Evolutionary conservation across 768 basidiomycete species (phyloP), one percentile per base, ranked within the genome.

Genomic region (Hydnum rufescens): DNA sequence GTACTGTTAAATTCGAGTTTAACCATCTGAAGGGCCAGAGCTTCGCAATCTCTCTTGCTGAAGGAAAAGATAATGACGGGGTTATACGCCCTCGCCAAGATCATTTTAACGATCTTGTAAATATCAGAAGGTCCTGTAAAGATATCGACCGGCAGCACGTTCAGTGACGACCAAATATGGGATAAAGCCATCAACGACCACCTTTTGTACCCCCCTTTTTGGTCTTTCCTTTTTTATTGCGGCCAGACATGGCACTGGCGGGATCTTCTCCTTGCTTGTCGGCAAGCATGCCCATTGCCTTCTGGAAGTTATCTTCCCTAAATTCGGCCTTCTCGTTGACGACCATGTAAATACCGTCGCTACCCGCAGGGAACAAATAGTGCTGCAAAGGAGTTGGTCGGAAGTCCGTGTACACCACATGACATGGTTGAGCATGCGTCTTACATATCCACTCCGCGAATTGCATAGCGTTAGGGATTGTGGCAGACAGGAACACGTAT

Each of bases 251-350:
- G 0, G 87, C 75, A 64, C 89, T 88, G 0, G 92, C 86, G 3
- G 93, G 88, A 64, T 95, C 92, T 50, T 95, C 89, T 3, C 90
- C 92, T 65, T 74, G 70, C 55, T 66, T 74, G 36, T 87, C 85
- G 55, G 84, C 82, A 18, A 99, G 65, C 60, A 85, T 81, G 5
- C 88, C 88, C 95, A 99, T 99, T 0, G 93, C 93, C 62, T 92
- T 96, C 61, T 77, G 80, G 66, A 99, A 99, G 62, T 89, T 97
- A 58, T 97, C 95, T 62, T 99, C 95, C 28, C 86, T 72, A 60
- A 99, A 99, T 55, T 92, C 87, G 53, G 90, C 79, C 67, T 93
- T 90, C 67, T 99, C 95, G 61, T 99, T 96, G n/a, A 99, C 87
- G 1, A 99, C 95, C 2, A 99, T 70, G 63, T 89, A 95, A 42